These are phyloP conservation scores for Aciculosporium take DNA, from an alignment of 2,329 filamentous ascomycete genomes.

Conservation along the genomic window DNA sequence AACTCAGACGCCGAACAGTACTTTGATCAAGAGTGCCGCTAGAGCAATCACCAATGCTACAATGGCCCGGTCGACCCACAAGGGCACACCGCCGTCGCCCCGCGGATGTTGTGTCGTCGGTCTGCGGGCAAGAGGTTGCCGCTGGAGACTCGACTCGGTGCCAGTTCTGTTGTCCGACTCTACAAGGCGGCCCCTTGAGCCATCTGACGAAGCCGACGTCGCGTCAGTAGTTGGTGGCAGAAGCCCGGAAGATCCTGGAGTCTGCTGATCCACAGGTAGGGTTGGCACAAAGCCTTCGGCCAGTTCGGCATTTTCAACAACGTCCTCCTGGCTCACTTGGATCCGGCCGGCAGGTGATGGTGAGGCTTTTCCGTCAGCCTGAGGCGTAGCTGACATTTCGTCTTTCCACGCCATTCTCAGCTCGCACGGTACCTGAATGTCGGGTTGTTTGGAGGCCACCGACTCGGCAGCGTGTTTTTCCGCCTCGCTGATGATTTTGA, in stretches of 20 bases:
- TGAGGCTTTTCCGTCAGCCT: background rate
- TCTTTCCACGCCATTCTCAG: constrained; percentile 58
- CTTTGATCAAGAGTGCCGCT: constrained; percentile 52
- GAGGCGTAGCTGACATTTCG: constrained; percentile 39
- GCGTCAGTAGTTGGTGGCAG: background rate
- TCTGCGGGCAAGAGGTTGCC: constrained; percentile 3
- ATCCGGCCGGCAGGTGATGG: background rate
- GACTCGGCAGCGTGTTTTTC: constrained; percentile 39
- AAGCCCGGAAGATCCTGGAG: background rate
- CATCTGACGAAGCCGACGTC: background rate
- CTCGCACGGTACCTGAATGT: constrained; percentile 38
- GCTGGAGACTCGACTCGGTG: background rate
- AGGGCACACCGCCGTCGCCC: constrained; percentile 37
- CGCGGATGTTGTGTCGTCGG: constrained; percentile 8
- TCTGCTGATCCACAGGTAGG: constrained; percentile 12
- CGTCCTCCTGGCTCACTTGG: constrained; percentile 12
- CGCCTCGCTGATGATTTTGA: constrained; percentile 58
- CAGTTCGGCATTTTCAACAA: constrained; percentile 28
- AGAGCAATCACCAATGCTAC: constrained; percentile 56
- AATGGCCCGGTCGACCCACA: constrained; percentile 75
- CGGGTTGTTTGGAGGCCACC: constrained; percentile 19
- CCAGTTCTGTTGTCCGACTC: background rate
- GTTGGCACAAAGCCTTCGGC: constrained; percentile 46
- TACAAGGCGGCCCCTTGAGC: too few relatives aligned
- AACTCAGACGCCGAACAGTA: constrained; percentile 23